Percentiles rank a stretch among this genome's conserved stretches.
Conservation (phyloP, 2,329 filamentous ascomycete genomes). For the Beauveria medogensis region DNA sequence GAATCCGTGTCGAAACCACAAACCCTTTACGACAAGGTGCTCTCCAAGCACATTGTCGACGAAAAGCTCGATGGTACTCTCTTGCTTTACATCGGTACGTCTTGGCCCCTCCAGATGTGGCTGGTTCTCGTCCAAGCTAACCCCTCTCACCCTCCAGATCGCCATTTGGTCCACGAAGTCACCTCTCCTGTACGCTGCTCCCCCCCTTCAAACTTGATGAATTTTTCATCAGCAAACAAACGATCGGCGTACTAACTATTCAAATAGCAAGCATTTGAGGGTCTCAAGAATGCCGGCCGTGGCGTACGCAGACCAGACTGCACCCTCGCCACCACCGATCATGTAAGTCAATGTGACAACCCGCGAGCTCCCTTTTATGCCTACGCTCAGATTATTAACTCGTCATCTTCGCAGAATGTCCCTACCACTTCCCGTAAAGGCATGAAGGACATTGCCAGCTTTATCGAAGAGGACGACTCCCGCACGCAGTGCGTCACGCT, state of each 20-base stretch:
- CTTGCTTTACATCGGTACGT: conserved; percentile 82
- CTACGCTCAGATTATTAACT: too few relatives aligned
- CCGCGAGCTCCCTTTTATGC: too few relatives aligned
- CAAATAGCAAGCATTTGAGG: conserved; percentile 87
- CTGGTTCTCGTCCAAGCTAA: neutral
- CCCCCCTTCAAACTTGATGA: neutral
- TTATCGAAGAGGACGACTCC: conserved; percentile 92
- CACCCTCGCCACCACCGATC: conserved; percentile 92
- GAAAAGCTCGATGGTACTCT: conserved; percentile 91
- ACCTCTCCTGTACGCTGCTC: conserved; percentile 70
- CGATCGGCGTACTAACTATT: conserved; percentile 4
- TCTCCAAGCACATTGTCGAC: conserved; percentile 88
- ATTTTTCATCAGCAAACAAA: neutral
- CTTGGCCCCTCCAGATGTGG: neutral
- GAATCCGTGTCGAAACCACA: conserved; percentile 61
- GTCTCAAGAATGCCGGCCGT: conserved; percentile 79
- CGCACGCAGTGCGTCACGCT: conserved; percentile 89
- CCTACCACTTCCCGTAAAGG: conserved; percentile 85
- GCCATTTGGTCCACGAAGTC: conserved; percentile 96
- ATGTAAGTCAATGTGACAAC: conserved; percentile 52
- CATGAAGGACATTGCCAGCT: conserved; percentile 87
- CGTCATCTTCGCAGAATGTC: conserved; percentile 59
- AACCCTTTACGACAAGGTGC: conserved; percentile 97
- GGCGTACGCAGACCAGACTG: conserved; percentile 90
- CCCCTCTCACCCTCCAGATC: conserved; percentile 45